phyloP scores from a whole-genome alignment of 2,329 filamentous ascomycete genomes.

The Cercospora zeae-maydis region DNA sequence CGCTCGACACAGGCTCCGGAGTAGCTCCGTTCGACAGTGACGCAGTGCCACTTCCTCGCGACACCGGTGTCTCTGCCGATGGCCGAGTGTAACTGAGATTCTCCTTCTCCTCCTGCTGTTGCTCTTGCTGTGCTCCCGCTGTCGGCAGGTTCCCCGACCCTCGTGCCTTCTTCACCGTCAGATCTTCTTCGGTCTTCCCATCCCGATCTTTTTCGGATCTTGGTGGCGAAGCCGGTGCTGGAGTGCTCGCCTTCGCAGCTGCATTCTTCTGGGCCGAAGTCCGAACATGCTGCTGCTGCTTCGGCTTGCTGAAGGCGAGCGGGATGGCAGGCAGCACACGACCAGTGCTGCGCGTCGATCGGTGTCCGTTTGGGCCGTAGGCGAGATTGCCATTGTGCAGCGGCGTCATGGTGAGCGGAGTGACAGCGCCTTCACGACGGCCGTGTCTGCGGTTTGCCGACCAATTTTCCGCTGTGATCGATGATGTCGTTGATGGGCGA shows the following conservation, averaged over 20 bases:
- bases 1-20: conserved; percentile 11
- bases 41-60: conserved; percentile 20
- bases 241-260: conserved; percentile 6
- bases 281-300: conserved; percentile 14
- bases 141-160: background rate
- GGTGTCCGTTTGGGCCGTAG: conserved; percentile 17
- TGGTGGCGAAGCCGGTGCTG: background rate
- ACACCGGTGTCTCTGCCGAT: conserved; percentile 17
- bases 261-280: conserved; percentile 15
- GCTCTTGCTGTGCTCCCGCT: background rate
- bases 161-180: background rate
- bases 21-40: conserved; percentile 18
- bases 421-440: background rate
- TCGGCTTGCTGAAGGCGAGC: conserved; percentile 30
- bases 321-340: conserved; percentile 35
- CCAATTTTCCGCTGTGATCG: background rate
- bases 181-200: background rate
- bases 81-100: conserved; percentile 1
- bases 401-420: conserved; percentile 23
- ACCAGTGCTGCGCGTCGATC: conserved; percentile 18
- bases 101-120: background rate
- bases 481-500: conserved; percentile 2
- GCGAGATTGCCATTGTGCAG: conserved; percentile 15
- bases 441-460: background rate
- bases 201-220: conserved; percentile 10